Conservation (phyloP, 2,329 filamentous ascomycete species). For the Colletotrichum euphorbiae region DNA sequence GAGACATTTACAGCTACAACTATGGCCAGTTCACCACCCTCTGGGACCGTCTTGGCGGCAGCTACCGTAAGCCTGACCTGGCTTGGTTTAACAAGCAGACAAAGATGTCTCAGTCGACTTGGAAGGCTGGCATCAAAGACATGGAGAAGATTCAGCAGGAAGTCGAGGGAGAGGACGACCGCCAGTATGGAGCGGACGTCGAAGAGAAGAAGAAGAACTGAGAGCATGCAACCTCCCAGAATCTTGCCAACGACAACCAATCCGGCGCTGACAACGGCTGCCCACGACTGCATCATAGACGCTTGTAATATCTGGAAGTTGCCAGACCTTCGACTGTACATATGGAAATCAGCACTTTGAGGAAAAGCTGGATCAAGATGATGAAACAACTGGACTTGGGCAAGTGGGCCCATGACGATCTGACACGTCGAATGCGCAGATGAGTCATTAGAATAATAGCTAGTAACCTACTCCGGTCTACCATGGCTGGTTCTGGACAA, state of each 20-base stretch:
- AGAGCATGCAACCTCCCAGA: slow-evolving; percentile 1
- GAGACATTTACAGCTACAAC: slow-evolving; percentile 71
- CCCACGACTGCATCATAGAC: not conserved
- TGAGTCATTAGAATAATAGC: not conserved
- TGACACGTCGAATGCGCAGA: not conserved
- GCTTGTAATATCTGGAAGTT: slow-evolving; percentile 29
- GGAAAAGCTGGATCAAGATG: not conserved
- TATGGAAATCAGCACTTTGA: slow-evolving; percentile 1
- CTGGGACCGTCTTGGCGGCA: slow-evolving; percentile 79
- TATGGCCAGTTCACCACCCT: slow-evolving; percentile 83
- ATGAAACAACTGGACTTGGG: slow-evolving; percentile 5
- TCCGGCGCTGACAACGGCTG: not conserved
- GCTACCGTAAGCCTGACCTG: slow-evolving; percentile 78
- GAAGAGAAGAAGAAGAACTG: slow-evolving; percentile 41
- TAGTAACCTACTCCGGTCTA: not conserved
- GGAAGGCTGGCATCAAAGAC: slow-evolving; percentile 69
- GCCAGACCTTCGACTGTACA: slow-evolving; percentile 28
- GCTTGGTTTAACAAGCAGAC: slow-evolving; percentile 77
- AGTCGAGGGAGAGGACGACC: slow-evolving; percentile 54
- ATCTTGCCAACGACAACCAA: not conserved
- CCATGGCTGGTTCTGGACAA: not conserved
- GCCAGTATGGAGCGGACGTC: slow-evolving; percentile 40
- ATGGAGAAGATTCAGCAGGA: slow-evolving; percentile 70
- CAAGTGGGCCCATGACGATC: not conserved
- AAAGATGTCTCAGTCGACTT: slow-evolving; percentile 76